These are phyloP conservation scores for Fusarium udum DNA, from an alignment of 2,329 filamentous ascomycete species.

Conservation along the genomic window DNA sequence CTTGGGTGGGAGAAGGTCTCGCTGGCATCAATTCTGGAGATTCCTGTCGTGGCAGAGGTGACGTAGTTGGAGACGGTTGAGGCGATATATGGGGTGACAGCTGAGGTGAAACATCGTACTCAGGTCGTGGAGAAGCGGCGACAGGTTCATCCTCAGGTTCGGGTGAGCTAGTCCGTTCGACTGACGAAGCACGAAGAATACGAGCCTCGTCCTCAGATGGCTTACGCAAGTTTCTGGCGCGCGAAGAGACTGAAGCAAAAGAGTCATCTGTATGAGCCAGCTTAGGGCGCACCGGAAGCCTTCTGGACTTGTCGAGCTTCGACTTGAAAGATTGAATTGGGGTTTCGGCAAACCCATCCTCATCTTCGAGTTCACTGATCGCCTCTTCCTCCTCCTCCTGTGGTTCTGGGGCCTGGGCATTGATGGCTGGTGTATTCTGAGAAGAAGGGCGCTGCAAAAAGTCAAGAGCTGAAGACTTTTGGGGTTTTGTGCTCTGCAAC, in stretches of 20 bases:
- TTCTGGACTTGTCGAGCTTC: conserved; percentile 24
- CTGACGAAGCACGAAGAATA: conserved; percentile 30
- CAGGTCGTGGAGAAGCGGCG: conserved; percentile 19
- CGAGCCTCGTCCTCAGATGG: conserved; percentile 33
- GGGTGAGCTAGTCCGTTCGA: conserved; percentile 30
- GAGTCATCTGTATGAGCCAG: conserved; percentile 39
- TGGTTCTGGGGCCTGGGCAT: not conserved
- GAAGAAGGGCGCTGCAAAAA: conserved; percentile 37
- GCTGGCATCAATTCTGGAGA: conserved; percentile 20
- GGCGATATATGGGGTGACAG: conserved; percentile 12
- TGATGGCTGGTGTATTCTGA: not conserved
- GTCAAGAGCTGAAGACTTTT: conserved; percentile 19
- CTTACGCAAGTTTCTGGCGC: conserved; percentile 30
- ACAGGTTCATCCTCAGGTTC: conserved; percentile 34
- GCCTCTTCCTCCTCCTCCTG: conserved; percentile 45
- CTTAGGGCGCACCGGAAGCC: conserved; percentile 43
- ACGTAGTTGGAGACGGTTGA: not conserved
- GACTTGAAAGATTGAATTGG: conserved; percentile 41
- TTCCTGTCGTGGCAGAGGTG: conserved; percentile 16
- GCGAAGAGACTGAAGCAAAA: conserved; percentile 32
- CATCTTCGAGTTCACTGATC: conserved; percentile 63
- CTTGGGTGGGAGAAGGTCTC: conserved; percentile 50
- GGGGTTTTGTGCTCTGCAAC: conserved; percentile 46
- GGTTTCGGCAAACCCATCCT: conserved; percentile 40
- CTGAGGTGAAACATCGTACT: conserved; percentile 15